Base-by-base conservation (phyloP, 1,284 basidiomycete species). In the Ganoderma meredithae region DNA sequence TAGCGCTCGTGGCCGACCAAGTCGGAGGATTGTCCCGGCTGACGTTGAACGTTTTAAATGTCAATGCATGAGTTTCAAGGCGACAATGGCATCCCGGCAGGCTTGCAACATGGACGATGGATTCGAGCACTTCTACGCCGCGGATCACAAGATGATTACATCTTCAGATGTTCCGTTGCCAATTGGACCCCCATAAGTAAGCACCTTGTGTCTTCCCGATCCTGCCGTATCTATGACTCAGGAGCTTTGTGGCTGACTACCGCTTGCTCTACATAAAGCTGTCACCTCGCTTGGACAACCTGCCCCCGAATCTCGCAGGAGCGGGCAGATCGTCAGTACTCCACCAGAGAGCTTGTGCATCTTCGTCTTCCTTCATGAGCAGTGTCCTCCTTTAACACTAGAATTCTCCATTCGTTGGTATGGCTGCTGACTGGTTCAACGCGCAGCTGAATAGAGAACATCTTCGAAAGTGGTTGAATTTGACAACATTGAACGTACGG, bases 391-490 rank as follows among this genome's bases (percentile, higher is more conserved):
- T 60, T 60, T 40, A 60, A 41, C 39, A 60, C 43, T 40, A 15
- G 25, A 60, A 60, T 41, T 31, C 33, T 19, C 33, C 41, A 52
- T 61, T 52, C 47, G 63, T 68, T 68, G 63, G 67, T 60, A 64
- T 68, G 67, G 43, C 53, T 64, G 39, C 63, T 62, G 63, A 64
- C 63, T 19, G 36, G 27, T 60, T 36, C 27, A 25, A 19, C 13
- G 25, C 62, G 63, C 59, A 64, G 60, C 31, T 5, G 66, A 43
- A 55, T 55, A 55, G 27, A 55, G 52, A 31, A 27, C 27, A 17
- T 5, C 52, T 33, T 33, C 17, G 3, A 10, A 6, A 31, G 13
- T 31, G 12, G 2, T 2, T 3, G 31, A 55, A 31, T 55, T 55
- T 55, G 52, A 55, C 27, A 10, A 58, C n/a, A 19, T 10, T 39